A percentile compares a stretch with the other conserved stretches of the same genome.
These are phyloP conservation scores for Chenopodium berlandieri DNA, from an alignment of 148 eudicot genomes.

Conservation along the genomic window DNA sequence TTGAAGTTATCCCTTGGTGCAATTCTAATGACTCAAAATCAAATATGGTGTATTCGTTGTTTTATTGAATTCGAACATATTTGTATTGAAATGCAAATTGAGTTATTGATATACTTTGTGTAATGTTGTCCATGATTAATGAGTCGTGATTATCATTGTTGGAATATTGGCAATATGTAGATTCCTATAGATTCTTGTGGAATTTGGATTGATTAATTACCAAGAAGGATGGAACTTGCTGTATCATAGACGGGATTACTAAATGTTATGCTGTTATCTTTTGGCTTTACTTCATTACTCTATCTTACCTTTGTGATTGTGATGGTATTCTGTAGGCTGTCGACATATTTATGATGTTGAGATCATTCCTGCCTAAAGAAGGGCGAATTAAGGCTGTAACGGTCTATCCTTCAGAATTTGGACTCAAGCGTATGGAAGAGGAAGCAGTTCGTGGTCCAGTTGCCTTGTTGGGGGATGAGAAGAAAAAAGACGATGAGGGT, in stretches of 20 bases:
- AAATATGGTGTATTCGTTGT: neutral
- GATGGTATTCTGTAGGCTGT: constrained; percentile 53
- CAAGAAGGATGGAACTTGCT: neutral
- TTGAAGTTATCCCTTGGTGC: neutral
- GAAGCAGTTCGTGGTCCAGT: constrained; percentile 92
- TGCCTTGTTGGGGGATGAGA: constrained; percentile 63
- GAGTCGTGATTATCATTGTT: neutral
- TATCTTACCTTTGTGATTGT: neutral
- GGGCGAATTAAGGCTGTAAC: constrained; percentile 75
- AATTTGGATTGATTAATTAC: neutral
- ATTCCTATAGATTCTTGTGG: neutral
- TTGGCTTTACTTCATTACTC: neutral
- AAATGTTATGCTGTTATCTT: neutral
- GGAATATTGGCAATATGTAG: neutral
- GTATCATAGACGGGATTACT: neutral
- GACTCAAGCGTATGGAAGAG: constrained; percentile 90
- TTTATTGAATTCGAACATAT: neutral
- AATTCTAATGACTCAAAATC: neutral
- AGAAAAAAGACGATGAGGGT: constrained; percentile 36
- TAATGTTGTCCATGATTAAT: neutral
- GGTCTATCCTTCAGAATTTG: constrained; percentile 98
- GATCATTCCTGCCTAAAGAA: constrained; percentile 77
- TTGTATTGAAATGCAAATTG: neutral
- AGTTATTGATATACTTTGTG: neutral
- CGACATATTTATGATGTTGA: constrained; percentile 69